phyloP scores from a whole-genome alignment of 2,329 filamentous ascomycete genomes.

The Botrytis fabae region DNA sequence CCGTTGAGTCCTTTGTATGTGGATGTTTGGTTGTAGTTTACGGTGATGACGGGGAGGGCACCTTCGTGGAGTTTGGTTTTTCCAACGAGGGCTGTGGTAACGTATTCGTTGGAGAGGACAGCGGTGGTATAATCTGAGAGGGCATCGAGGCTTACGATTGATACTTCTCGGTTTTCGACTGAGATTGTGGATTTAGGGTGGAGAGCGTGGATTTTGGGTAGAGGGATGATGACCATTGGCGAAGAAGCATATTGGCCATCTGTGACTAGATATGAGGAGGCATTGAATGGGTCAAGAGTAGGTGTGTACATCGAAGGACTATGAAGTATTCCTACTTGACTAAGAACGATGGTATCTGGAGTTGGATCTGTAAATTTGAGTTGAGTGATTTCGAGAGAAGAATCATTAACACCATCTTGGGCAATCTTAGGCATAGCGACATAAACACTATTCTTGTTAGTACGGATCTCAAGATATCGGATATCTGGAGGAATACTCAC shows the following conservation, averaged over 20 bases:
- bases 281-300: conserved; percentile 54
- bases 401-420: conserved; percentile 53
- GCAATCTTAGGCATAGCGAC: conserved; percentile 60
- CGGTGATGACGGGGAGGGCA: conserved; percentile 49
- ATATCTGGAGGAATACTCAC: conserved; percentile 44
- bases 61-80: conserved; percentile 53
- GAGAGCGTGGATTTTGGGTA: conserved; percentile 39
- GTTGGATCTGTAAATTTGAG: conserved; percentile 53
- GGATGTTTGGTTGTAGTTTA: conserved; percentile 57
- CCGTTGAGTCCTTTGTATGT: conserved; percentile 60
- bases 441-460: conserved; percentile 48
- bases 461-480: not conserved
- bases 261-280: conserved; percentile 48
- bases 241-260: conserved; percentile 39
- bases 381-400: conserved; percentile 51
- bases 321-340: conserved; percentile 50
- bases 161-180: conserved; percentile 49
- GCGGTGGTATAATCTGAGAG: conserved; percentile 46
- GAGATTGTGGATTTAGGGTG: conserved; percentile 43
- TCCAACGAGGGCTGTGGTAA: conserved; percentile 52
- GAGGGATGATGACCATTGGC: conserved; percentile 35
- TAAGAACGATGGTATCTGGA: conserved; percentile 49
- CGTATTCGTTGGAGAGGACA: conserved; percentile 50
- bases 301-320: conserved; percentile 54
- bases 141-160: conserved; percentile 43